Base-by-base conservation (phyloP, 2,329 filamentous ascomycete genomes). In the Nothophoma quercina region DNA sequence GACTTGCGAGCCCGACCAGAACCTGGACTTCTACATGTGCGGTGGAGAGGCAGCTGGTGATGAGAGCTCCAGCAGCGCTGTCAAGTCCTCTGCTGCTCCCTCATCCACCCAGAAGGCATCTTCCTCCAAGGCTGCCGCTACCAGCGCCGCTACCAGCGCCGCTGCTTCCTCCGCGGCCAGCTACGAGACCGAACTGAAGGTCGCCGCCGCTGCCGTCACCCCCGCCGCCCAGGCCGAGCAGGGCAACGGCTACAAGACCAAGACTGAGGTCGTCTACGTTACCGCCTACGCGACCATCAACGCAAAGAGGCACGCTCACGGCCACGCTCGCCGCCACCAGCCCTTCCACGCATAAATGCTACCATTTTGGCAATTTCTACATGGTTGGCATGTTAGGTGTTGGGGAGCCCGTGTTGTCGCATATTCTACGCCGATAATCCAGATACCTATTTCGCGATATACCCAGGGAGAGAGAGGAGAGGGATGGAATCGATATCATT, bases 11-110 rank as follows among this genome's bases (percentile, higher is more conserved):
- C 32, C 49, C n/a, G 40, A 60, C 12, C 56, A 62, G 44, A 65
- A 59, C 62, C 53, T 71, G 40, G 58, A 64, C 35, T 69, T 73
- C 55, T 73, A 74, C 65, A 62, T 74, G 60, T 74, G 71, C 47
- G 71, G 65, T 44, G 56, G 62, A 18, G 50, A 70, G 5, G 62
- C 68, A 9, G 69, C 71, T 6, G 55, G 43, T 7, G 60, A 47
- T 9, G 56, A 66, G 30, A 45, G 60, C 38, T 16, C 38, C 36
- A 46, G 39, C 40, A 40, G 28, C 25, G n/a, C 51, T 34, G 26
- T 28, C 19, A n/a, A 42, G 30, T 56, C 59, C 26, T 40, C 50
- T 23, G 28, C 47, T 15, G 41, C 57, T 29, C 40, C 62, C 15
- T 50, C 60, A 15, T 51, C 60, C 19, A 61, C 35, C 25, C 29